Conservation (phyloP, 805 yeast species). For the Saccharomycopsis vini region DNA sequence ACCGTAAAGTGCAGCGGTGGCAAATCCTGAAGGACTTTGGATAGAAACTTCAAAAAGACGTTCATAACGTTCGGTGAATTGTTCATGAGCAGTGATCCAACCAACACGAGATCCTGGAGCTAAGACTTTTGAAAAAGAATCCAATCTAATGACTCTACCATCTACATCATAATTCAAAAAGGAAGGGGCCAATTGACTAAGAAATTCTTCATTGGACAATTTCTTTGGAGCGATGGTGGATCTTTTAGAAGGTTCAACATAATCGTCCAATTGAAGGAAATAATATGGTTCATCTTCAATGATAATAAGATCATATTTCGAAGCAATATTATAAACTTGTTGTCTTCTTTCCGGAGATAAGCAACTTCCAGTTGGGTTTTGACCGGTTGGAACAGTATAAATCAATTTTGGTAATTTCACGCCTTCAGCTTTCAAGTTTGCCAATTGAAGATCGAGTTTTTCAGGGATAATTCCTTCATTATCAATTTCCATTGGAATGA, state of each 20-base stretch:
- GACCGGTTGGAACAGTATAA: slow-evolving; percentile 63
- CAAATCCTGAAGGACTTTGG: slow-evolving; percentile 66
- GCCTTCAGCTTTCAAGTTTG: slow-evolving; percentile 44
- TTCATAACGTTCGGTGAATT: slow-evolving; percentile 41
- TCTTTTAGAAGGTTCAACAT: slow-evolving; percentile 22
- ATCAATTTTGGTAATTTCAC: slow-evolving; percentile 42
- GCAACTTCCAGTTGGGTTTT: slow-evolving; percentile 68
- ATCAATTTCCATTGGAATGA: slow-evolving; percentile 60
- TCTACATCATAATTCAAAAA: slow-evolving; percentile 63
- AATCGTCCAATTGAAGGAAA: slow-evolving; percentile 35
- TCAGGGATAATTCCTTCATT: slow-evolving; percentile 51
- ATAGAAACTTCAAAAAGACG: slow-evolving; percentile 61
- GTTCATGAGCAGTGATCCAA: slow-evolving; percentile 59
- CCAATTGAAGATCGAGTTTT: slow-evolving; percentile 39
- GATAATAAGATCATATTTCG: slow-evolving; percentile 52
- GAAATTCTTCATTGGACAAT: slow-evolving; percentile 37
- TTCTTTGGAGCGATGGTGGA: too few relatives aligned
- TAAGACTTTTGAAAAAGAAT: slow-evolving; percentile 68
- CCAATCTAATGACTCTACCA: slow-evolving; percentile 71
- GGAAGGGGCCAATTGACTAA: slow-evolving; percentile 50
- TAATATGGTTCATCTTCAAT: slow-evolving; percentile 70
- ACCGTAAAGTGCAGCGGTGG: slow-evolving; percentile 53
- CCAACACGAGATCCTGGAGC: slow-evolving; percentile 79
- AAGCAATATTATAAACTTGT: slow-evolving; percentile 43
- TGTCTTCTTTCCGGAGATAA: slow-evolving; percentile 45